Percentiles rank a stretch among this genome's conserved stretches.
Conservation (phyloP, 345 rosid species). For the Camelina neglecta region DNA sequence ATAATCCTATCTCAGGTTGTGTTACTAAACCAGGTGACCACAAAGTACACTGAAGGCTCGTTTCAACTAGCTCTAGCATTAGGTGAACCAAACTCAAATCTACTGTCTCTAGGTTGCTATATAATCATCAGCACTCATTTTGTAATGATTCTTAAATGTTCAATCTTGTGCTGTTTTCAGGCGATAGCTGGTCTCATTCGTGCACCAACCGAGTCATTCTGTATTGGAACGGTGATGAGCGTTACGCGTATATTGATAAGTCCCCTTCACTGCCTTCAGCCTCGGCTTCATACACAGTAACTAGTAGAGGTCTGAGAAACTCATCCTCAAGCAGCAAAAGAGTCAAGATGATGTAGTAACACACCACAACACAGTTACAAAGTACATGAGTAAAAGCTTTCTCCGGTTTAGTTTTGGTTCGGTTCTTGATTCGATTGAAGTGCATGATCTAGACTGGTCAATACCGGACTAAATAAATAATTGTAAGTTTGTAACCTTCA, state of each 20-base stretch:
- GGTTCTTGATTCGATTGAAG: conserved; percentile 16
- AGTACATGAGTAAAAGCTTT: conserved; percentile 12
- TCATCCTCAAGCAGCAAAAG: conserved; percentile 63
- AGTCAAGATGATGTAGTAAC: conserved; percentile 58
- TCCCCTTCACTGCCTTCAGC: conserved; percentile 85
- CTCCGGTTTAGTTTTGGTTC: conserved; percentile 32
- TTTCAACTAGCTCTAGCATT: conserved; percentile 84
- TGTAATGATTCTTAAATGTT: conserved; percentile 9
- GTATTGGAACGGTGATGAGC: conserved; percentile 85
- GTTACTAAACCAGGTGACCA: conserved; percentile 88
- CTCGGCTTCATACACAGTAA: conserved; percentile 82
- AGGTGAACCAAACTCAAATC: conserved; percentile 49
- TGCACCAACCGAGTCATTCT: conserved; percentile 85
- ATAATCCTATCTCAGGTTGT: conserved; percentile 63
- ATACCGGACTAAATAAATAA: too few relatives aligned
- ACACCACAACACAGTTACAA: background rate
- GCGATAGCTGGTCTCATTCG: conserved; percentile 96
- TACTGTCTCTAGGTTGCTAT: background rate
- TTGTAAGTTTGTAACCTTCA: too few relatives aligned
- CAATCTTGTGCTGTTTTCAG: conserved; percentile 44
- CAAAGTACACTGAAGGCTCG: conserved; percentile 76
- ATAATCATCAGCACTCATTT: background rate
- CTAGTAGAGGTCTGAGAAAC: conserved; percentile 69
- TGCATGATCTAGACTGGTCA: background rate
- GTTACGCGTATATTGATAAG: conserved; percentile 78